Base-by-base conservation (phyloP, 2,329 filamentous ascomycete species). In the Penicillium sp. region DNA sequence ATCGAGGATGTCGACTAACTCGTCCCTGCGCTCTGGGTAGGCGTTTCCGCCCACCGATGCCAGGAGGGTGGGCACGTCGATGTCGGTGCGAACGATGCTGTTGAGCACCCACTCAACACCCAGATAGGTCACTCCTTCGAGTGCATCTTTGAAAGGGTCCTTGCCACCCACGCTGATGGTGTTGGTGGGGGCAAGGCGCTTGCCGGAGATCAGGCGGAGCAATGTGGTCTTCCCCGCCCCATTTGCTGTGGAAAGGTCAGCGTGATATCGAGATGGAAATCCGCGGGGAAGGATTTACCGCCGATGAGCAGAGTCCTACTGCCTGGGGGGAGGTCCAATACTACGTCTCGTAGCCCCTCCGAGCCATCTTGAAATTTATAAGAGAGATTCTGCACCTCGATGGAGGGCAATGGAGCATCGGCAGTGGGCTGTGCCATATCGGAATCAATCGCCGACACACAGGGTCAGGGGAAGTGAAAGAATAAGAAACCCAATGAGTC, bases 61-160 rank as follows among this genome's bases (percentile, higher is more conserved):
- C 17, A 98, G 80, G 4, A 98, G 80, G 51, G 94, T 90, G 3
- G 78, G 79, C 3, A 98, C 91, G 43, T 87, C 88, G 54, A 98
- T 95, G 67, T 98, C 93, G 19, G 85, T 94, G 36, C 91, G 86
- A 33, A 97, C 93, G 57, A 97, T 94, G 33, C 87, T 87, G 73
- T 97, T 97, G 7, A 98, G 79, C 3, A 97, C 93, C 93, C 93
- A 98, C 74, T 98, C 93, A 0, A 96, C 80, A 1, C 93, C 93
- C 6, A 98, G 84, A 68, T 98, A 98, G 15, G 91, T 97, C 20
- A 98, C 91, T 47, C 93, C 93, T 69, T 95, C 87, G 18, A 96
- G 80, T 8, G 84, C 81, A 23, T 89, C 79, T 65, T 87, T 86
- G 79, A 98, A 98, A 7, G 93, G 93, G 68, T 98, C 93, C 33